Percentiles rank a stretch among this genome's conserved stretches.
Evolutionary conservation across 768 basidiomycete species (phyloP).

Genomic region (Phaffia australis): DNA sequence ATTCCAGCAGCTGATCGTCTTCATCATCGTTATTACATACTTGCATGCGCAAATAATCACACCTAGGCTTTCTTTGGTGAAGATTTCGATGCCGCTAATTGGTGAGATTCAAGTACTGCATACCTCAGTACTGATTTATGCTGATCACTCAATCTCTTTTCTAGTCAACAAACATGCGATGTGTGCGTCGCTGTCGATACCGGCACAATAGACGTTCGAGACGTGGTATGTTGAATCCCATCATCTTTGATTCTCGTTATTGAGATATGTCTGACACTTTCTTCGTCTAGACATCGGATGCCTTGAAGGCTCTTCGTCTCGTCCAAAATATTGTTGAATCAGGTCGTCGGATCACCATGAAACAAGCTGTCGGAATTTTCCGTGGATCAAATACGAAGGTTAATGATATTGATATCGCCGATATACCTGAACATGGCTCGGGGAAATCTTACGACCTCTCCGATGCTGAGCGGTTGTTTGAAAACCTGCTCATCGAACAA

Average conservation of each 20-base stretch:
- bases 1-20: no score
- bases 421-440: conserved; percentile 46
- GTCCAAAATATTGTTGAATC: conserved; percentile 43
- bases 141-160: no score
- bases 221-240: conserved; percentile 41
- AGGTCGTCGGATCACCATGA: conserved; percentile 51
- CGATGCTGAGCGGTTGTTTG: conserved; percentile 57
- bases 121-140: neutral
- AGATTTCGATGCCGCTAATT: conserved; percentile 56
- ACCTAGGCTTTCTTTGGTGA: conserved; percentile 65
- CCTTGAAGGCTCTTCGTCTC: conserved; percentile 50
- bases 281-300: conserved; percentile 42
- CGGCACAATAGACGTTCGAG: conserved; percentile 42
- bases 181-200: conserved; percentile 55
- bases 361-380: conserved; percentile 53
- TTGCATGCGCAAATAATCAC: neutral
- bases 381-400: conserved; percentile 51
- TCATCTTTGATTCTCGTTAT: neutral
- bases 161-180: conserved; percentile 55
- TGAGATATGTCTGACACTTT: neutral
- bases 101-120: conserved; percentile 33
- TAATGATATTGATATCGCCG: conserved; percentile 45
- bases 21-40: neutral
- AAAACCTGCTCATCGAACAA: conserved; percentile 47
- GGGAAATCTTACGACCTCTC: conserved; percentile 46